Percentiles rank a stretch among this genome's conserved stretches.
phyloP scores from a whole-genome alignment of 768 basidiomycete species.

The Clitopilus passeckerianus region DNA sequence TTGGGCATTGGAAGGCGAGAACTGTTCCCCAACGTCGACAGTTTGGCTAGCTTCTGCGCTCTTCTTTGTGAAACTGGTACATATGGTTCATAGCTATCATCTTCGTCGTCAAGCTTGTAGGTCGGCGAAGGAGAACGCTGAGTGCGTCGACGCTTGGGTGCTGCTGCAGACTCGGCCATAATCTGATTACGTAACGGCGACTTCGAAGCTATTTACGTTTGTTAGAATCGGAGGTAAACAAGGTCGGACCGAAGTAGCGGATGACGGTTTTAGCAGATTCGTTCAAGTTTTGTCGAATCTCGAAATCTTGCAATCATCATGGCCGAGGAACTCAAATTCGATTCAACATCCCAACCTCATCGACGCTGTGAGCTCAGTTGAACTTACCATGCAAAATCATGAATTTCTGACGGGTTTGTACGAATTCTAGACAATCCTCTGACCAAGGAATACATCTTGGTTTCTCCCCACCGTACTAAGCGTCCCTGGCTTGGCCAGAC shows the following conservation, averaged over 20 bases:
- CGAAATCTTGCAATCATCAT: not conserved
- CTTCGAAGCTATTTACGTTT: not conserved
- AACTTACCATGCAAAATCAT: too few species aligned
- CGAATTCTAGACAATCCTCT: conserved; percentile 68
- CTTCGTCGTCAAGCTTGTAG: conserved; percentile 61
- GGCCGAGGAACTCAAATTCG: conserved; percentile 30
- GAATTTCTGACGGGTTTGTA: too few species aligned
- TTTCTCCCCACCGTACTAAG: conserved; percentile 86
- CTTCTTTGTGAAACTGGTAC: conserved; percentile 83
- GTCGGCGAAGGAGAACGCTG: conserved; percentile 55
- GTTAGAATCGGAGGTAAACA: not conserved
- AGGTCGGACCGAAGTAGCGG: not conserved
- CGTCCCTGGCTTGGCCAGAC: conserved; percentile 91
- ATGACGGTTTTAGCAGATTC: not conserved
- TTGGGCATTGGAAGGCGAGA: conserved; percentile 47
- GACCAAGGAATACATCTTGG: conserved; percentile 69
- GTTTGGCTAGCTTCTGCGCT: conserved; percentile 72
- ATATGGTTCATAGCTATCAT: conserved; percentile 76
- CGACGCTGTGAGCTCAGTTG: conserved; percentile 68
- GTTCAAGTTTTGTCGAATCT: not conserved
- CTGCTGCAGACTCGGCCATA: conserved; percentile 7
- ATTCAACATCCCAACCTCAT: conserved; percentile 62
- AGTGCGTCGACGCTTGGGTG: conserved; percentile 45
- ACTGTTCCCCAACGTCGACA: conserved; percentile 57
- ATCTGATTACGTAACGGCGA: not conserved